Percentiles rank a stretch among this genome's conserved stretches.
phyloP scores from a whole-genome alignment of 2,329 filamentous ascomycete species.

The Sporothrix inflata region DNA sequence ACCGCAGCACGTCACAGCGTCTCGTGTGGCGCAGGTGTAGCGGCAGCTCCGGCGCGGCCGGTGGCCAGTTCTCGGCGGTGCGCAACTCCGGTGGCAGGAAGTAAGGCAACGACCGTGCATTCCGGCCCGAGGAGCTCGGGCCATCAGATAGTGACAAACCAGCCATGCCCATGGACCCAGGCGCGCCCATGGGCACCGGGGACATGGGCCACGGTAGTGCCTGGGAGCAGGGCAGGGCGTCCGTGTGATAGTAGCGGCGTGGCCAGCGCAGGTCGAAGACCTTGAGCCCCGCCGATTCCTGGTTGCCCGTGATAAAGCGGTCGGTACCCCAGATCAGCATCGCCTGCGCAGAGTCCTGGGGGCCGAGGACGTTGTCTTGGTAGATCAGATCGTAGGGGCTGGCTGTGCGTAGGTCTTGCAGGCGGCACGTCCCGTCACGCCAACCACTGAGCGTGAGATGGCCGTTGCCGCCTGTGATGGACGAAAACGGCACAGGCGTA shows the following conservation, averaged over 20 bases:
- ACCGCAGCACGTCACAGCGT: conserved; percentile 43
- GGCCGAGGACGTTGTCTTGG: conserved; percentile 55
- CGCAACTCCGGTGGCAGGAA: not conserved
- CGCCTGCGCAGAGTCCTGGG: conserved; percentile 50
- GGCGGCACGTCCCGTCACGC: conserved; percentile 56
- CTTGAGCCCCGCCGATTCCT: conserved; percentile 49
- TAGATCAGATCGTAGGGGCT: conserved; percentile 53
- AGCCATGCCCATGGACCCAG: not conserved
- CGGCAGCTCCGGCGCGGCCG: conserved; percentile 30
- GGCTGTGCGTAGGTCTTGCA: conserved; percentile 56
- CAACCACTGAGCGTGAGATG: conserved; percentile 54
- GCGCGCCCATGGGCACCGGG: conserved; percentile 29
- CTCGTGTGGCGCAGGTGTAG: conserved; percentile 12
- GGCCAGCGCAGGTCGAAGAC: conserved; percentile 60
- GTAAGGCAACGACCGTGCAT: not conserved
- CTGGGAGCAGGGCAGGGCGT: conserved; percentile 50
- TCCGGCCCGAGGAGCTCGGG: too few species aligned
- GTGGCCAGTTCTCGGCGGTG: conserved; percentile 19
- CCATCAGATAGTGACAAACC: not conserved
- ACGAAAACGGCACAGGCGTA: conserved; percentile 47
- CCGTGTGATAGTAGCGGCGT: conserved; percentile 53
- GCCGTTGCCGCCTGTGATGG: conserved; percentile 39
- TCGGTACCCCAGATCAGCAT: conserved; percentile 55
- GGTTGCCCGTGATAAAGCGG: conserved; percentile 55
- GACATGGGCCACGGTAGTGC: conserved; percentile 44